Evolutionary conservation across 2,329 filamentous ascomycete species (phyloP).

Genomic region (Pyrenochaeta sp.): DNA sequence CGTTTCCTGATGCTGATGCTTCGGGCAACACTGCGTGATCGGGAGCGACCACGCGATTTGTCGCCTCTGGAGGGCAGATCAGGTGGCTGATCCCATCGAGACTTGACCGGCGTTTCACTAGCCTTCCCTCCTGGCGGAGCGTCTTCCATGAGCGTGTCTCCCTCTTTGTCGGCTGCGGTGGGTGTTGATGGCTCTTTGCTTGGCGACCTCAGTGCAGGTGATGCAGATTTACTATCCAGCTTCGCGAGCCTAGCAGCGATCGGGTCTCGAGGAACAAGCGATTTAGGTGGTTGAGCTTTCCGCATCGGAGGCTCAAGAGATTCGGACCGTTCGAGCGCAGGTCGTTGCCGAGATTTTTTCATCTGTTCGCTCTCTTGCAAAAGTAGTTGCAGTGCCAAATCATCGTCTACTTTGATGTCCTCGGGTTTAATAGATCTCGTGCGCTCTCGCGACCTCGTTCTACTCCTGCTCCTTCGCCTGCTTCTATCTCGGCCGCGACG

Average conservation of each 20-base stretch:
- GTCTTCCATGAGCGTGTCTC: constrained; percentile 41
- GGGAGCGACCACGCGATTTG: constrained; percentile 37
- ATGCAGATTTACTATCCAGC: constrained; percentile 39
- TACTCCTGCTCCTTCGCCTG: constrained; percentile 31
- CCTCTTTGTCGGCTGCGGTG: constrained; percentile 19
- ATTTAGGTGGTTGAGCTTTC: constrained; percentile 47
- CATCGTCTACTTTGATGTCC: constrained; percentile 51
- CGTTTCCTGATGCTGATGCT: constrained; percentile 35
- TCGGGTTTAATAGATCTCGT: constrained; percentile 36
- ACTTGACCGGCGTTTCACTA: constrained; percentile 12
- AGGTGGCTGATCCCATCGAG: constrained; percentile 39
- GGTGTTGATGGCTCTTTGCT: constrained; percentile 36
- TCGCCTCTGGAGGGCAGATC: constrained; percentile 30
- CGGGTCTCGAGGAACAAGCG: constrained; percentile 47
- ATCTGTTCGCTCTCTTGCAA: constrained; percentile 49
- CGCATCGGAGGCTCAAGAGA: constrained; percentile 50
- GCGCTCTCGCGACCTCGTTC: constrained; percentile 30
- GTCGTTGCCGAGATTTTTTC: constrained; percentile 48
- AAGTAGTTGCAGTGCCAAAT: constrained; percentile 44
- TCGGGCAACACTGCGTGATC: constrained; percentile 40
- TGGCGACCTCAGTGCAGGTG: constrained; percentile 32
- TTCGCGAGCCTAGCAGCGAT: constrained; percentile 38
- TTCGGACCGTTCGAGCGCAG: constrained; percentile 48
- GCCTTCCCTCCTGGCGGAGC: constrained; percentile 26
- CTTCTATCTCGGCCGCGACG: constrained; percentile 35